These are phyloP conservation scores for Grosmannia penicillata DNA, from an alignment of 2,329 filamentous ascomycete genomes.

Conservation along the genomic window DNA sequence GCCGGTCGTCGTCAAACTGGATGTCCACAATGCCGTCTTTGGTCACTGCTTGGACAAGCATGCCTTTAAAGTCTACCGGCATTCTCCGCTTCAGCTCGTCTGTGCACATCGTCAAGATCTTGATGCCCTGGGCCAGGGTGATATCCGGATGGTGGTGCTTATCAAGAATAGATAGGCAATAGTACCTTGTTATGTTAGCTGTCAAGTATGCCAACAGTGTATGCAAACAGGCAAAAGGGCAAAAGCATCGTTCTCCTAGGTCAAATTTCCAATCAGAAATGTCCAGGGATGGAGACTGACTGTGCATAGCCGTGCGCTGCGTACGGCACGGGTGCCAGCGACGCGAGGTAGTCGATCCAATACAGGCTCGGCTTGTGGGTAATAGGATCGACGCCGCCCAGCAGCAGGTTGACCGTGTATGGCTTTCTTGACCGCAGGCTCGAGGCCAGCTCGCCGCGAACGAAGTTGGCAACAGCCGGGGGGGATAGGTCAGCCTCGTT, in stretches of 20 bases:
- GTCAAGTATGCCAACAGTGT: too few relatives aligned
- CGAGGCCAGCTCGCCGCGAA: conserved; percentile 81
- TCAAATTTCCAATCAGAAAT: too few relatives aligned
- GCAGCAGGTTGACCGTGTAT: conserved; percentile 91
- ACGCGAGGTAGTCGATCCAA: conserved; percentile 95
- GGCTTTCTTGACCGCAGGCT: conserved; percentile 84
- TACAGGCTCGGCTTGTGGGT: conserved; percentile 82
- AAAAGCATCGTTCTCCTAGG: too few relatives aligned
- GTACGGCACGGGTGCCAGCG: conserved; percentile 77
- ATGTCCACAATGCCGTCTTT: conserved; percentile 83
- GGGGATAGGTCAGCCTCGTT: conserved; percentile 88
- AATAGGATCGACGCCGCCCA: conserved; percentile 87
- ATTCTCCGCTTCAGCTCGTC: conserved; percentile 94
- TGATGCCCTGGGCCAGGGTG: conserved; percentile 72
- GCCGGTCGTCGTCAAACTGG: conserved; percentile 69
- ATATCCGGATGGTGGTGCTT: conserved; percentile 98
- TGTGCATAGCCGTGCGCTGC: conserved; percentile 97
- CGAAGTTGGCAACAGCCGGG: conserved; percentile 78
- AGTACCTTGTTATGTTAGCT: conserved; percentile 59
- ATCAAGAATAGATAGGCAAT: conserved; percentile 93
- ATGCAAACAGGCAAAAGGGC: too few relatives aligned
- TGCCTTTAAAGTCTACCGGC: conserved; percentile 97
- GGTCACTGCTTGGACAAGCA: conserved; percentile 85
- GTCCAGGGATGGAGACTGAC: conserved; percentile 37
- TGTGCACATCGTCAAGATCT: conserved; percentile 86